These are phyloP conservation scores for Lithohypha guttulata DNA, from an alignment of 2,329 filamentous ascomycete genomes.

Conservation along the genomic window DNA sequence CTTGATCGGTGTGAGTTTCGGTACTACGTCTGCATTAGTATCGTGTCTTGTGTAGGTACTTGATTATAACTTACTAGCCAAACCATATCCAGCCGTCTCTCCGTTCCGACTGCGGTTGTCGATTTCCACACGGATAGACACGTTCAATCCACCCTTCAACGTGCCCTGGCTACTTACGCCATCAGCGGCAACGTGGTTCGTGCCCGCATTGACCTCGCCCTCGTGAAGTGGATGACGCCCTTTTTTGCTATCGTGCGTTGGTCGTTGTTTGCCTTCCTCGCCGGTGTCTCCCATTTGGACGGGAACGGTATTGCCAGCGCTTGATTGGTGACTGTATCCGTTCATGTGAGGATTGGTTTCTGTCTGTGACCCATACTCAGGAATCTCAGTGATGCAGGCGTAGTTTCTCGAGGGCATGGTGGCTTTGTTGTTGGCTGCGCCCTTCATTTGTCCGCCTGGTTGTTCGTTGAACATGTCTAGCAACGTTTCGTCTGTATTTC, in stretches of 20 bases:
- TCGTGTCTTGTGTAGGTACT: neutral
- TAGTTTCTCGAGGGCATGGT: conserved; percentile 68
- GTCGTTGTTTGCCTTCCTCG: conserved; percentile 15
- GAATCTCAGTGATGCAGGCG: conserved; percentile 49
- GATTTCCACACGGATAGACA: conserved; percentile 38
- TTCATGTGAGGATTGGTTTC: conserved; percentile 22
- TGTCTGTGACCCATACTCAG: conserved; percentile 20
- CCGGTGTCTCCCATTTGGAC: conserved; percentile 12
- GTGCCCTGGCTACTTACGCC: conserved; percentile 29
- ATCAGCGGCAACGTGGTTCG: conserved; percentile 61
- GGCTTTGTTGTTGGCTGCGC: conserved; percentile 63
- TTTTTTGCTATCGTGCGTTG: conserved; percentile 38
- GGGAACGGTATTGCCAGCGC: conserved; percentile 7
- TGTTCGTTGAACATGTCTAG: conserved; percentile 53
- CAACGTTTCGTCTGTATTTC: conserved; percentile 53
- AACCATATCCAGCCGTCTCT: conserved; percentile 37
- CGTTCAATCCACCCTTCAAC: conserved; percentile 34
- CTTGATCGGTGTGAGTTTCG: neutral
- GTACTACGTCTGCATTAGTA: neutral
- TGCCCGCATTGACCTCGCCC: conserved; percentile 71
- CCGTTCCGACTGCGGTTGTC: conserved; percentile 33
- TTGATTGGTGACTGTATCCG: conserved; percentile 6
- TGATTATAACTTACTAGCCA: conserved; percentile 32
- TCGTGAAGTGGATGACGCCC: conserved; percentile 61
- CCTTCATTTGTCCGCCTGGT: conserved; percentile 50